Conservation (phyloP, 345 rosid genomes). For the Xanthoceras sorbifolium region DNA sequence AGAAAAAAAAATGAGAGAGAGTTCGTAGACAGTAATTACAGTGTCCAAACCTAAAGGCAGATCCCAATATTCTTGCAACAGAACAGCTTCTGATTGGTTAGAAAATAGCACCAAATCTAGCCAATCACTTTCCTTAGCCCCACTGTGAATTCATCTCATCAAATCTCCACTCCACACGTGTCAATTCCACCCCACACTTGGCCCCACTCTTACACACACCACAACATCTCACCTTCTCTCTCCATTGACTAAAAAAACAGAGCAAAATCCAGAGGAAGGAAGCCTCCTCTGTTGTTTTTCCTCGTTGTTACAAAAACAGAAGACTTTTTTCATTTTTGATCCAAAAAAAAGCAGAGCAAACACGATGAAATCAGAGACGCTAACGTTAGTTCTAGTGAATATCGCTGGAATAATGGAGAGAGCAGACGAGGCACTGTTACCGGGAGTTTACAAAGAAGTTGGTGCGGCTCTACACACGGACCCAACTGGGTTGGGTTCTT, state of each 20-base stretch:
- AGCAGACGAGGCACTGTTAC: constrained; percentile 66
- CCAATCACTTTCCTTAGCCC: background rate
- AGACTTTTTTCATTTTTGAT: background rate
- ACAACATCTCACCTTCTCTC: background rate
- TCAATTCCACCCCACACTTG: background rate
- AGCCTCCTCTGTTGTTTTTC: too few species aligned
- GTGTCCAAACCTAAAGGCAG: background rate
- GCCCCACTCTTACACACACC: background rate
- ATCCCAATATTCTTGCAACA: background rate
- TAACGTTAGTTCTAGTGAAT: constrained; percentile 59
- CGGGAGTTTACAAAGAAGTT: constrained; percentile 70
- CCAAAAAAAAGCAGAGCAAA: constrained; percentile 8
- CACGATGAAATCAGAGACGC: constrained; percentile 50
- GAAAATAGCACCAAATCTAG: background rate
- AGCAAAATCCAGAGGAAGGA: too few species aligned
- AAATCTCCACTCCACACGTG: background rate
- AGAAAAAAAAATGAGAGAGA: too few species aligned
- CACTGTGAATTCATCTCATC: background rate
- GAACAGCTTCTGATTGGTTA: background rate
- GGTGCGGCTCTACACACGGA: constrained; percentile 60
- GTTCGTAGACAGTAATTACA: background rate
- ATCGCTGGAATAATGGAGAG: constrained; percentile 67
- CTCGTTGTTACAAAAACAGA: too few species aligned
- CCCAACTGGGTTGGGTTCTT: constrained; percentile 62
- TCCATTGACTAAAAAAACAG: background rate